Evolutionary conservation across 225 moss, liverwort and hornwort species (phyloP).

Genomic region (Pseudisothecium myosuroides): DNA sequence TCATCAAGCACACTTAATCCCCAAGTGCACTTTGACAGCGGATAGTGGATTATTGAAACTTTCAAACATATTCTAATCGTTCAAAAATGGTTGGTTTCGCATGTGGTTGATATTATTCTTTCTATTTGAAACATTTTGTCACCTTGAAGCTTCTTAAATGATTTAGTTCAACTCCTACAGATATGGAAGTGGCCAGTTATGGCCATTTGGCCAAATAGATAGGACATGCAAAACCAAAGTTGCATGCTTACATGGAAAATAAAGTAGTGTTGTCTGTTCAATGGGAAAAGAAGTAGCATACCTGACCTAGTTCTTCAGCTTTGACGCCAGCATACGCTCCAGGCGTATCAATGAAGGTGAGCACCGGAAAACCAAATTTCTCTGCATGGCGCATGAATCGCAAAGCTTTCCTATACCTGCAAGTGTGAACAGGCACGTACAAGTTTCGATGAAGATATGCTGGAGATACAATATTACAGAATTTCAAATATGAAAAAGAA

Average conservation of each 20-base stretch:
- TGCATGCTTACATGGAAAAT: background rate
- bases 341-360: constrained; percentile 93
- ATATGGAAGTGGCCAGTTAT: background rate
- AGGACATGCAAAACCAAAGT: background rate
- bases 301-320: constrained; percentile 98
- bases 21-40: background rate
- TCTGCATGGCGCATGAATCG: constrained; percentile 98
- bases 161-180: background rate
- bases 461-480: background rate
- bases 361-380: constrained; percentile 84
- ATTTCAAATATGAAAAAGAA: background rate
- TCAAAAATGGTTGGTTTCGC: background rate
- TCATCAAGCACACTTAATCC: background rate
- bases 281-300: background rate
- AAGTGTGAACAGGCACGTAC: background rate
- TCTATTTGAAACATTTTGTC: background rate
- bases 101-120: background rate
- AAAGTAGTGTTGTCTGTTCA: background rate
- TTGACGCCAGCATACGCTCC: constrained; percentile 97
- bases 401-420: constrained; percentile 95
- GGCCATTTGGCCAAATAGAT: background rate
- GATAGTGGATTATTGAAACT: too few relatives aligned
- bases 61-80: background rate
- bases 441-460: background rate
- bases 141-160: background rate